These are phyloP conservation scores for Astraeus odoratus DNA, from an alignment of 768 basidiomycete genomes.

Conservation along the genomic window DNA sequence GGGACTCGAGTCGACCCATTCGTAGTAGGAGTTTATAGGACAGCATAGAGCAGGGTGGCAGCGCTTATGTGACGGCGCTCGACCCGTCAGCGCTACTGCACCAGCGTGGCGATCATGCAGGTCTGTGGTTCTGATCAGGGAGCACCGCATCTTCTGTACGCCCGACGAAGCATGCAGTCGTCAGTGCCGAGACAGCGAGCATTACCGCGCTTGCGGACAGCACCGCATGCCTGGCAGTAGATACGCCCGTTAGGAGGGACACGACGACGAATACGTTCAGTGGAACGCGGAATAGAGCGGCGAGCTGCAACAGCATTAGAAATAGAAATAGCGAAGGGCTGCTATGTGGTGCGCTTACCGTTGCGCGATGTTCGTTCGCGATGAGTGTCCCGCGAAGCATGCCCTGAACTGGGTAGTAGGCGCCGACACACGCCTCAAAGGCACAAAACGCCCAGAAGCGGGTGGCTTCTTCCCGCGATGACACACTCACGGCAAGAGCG, in stretches of 20 bases:
- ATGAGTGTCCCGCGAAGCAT: slow-evolving; percentile 63
- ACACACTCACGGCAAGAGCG: slow-evolving; percentile 45
- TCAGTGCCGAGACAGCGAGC: slow-evolving; percentile 51
- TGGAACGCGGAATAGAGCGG: slow-evolving; percentile 67
- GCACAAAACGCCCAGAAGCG: slow-evolving; percentile 71
- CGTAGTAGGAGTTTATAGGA: too few species aligned
- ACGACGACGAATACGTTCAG: slow-evolving; percentile 69
- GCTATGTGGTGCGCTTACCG: too few species aligned
- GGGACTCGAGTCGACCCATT: too few species aligned
- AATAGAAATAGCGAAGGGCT: not conserved
- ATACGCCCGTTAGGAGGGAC: slow-evolving; percentile 62
- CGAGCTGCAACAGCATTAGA: slow-evolving; percentile 36
- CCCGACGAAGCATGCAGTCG: slow-evolving; percentile 43
- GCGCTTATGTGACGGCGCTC: too few species aligned
- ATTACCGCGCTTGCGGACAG: slow-evolving; percentile 51
- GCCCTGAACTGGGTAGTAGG: slow-evolving; percentile 76
- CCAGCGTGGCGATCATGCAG: slow-evolving; percentile 5
- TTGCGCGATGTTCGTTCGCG: slow-evolving; percentile 66
- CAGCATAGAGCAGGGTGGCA: too few species aligned
- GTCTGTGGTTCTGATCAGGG: slow-evolving; percentile 14
- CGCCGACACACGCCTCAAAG: slow-evolving; percentile 71
- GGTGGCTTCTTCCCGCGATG: slow-evolving; percentile 35
- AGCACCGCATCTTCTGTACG: slow-evolving; percentile 21
- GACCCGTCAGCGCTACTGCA: not conserved
- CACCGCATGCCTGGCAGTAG: slow-evolving; percentile 54